These are phyloP conservation scores for Periconia sp. DNA, from an alignment of 2,329 filamentous ascomycete species.

Conservation along the genomic window DNA sequence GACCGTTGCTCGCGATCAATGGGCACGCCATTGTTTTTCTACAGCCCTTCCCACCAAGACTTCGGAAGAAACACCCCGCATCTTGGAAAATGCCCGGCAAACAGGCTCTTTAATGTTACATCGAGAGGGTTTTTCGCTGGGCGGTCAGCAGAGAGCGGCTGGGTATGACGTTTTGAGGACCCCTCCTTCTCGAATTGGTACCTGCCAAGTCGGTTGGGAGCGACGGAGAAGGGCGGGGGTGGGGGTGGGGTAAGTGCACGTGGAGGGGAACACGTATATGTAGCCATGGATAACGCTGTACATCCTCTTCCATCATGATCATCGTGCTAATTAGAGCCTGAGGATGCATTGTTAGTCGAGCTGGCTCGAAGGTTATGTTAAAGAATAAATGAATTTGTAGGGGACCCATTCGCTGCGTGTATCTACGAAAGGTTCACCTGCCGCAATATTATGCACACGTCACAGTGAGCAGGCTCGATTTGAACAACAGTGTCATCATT, in stretches of 20 bases:
- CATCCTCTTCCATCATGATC: too few species aligned
- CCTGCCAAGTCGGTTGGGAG: conserved; percentile 23
- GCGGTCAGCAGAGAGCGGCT: conserved; percentile 1
- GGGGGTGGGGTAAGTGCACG: neutral
- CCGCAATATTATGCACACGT: too few species aligned
- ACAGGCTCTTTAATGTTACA: conserved; percentile 26
- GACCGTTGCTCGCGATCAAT: neutral
- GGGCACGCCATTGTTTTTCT: neutral
- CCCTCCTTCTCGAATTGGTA: conserved; percentile 20
- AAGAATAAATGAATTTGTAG: too few species aligned
- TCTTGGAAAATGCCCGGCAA: conserved; percentile 11
- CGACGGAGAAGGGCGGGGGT: neutral
- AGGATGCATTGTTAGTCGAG: too few species aligned
- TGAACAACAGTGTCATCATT: too few species aligned
- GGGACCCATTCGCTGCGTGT: too few species aligned
- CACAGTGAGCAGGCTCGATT: too few species aligned
- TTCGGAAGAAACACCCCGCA: conserved; percentile 19
- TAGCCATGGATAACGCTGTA: too few species aligned
- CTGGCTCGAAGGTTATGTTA: too few species aligned
- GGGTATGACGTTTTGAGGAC: conserved; percentile 20
- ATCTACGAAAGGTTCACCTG: too few species aligned
- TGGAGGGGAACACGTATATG: too few species aligned
- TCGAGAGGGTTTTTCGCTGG: conserved; percentile 11
- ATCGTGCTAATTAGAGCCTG: too few species aligned
- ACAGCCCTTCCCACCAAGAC: neutral